Evolutionary conservation across 2,329 filamentous ascomycete genomes (phyloP), one percentile per base, ranked within the genome.

Genomic region (Nothophaeocryptopus gaeumannii): DNA sequence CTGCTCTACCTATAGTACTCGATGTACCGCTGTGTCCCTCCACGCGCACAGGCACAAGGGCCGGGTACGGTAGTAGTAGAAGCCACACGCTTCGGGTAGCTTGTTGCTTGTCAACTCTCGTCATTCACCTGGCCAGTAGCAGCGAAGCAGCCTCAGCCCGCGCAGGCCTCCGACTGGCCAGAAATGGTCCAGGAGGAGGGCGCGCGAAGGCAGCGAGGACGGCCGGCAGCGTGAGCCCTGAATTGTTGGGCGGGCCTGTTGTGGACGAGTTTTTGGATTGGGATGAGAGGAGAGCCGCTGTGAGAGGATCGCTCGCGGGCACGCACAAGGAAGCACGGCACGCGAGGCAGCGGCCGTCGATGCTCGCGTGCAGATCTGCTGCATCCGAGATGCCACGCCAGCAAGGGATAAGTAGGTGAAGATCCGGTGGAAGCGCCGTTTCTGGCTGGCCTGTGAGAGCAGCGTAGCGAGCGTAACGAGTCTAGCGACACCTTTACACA

Each of bases 11-110:
- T 26, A 26, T 26, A n/a, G n/a, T n/a, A 26, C 20, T 26, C 20
- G 20, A 26, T 26, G 20, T 26, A 26, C 20, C 20, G 20, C 7
- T 7, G 20, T 26, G 20, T 3, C 3, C 20, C 20, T 26, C 20
- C 20, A 26, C 20, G 20, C 20, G 20, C 20, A 26, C 20, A 26
- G 20, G 39, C 46, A 49, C 46, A 35, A 44, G 46, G 46, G 37
- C 45, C 46, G 46, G 46, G 46, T n/a, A n/a, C n/a, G n/a, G n/a
- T n/a, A n/a, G n/a, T 41, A 41, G 37, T 45, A 16, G 42, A 32
- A 45, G 42, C 42, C 42, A 45, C 42, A 32, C 42, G 42, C 42
- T 45, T 45, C 42, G 42, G 32, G 32, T 32, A 45, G 42, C 42
- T 36, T 35, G 20, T 26, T 26, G 20, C 20, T 26, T 26, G 42